A percentile compares a stretch with the other conserved stretches of the same genome.
phyloP scores from a whole-genome alignment of 208 protist genomes.

The Entamoeba invadens region DNA sequence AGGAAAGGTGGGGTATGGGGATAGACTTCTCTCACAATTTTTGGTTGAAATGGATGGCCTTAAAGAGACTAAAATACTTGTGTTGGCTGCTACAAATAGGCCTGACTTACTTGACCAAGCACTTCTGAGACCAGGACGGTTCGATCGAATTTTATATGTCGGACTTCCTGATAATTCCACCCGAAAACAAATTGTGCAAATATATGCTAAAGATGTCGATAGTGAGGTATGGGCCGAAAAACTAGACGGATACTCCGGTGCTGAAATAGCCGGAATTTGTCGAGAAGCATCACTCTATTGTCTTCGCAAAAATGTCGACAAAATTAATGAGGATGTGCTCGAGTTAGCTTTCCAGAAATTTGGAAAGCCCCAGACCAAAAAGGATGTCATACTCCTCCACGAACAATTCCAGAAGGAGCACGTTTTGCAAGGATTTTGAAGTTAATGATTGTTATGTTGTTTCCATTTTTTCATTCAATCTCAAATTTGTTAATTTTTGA shows the following conservation, averaged over 20 bases:
- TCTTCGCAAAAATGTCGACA: background rate
- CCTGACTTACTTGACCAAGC: constrained; percentile 59
- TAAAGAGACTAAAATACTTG: constrained; percentile 52
- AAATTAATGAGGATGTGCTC: background rate
- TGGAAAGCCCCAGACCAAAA: background rate
- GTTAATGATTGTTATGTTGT: no score
- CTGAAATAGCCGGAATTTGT: constrained; percentile 30
- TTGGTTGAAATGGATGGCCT: constrained; percentile 92
- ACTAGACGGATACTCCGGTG: constrained; percentile 20
- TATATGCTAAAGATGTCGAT: constrained; percentile 4
- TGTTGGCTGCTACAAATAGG: constrained; percentile 90
- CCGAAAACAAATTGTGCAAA: constrained; percentile 24
- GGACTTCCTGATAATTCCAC: constrained; percentile 13
- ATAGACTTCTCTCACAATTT: constrained; percentile 85
- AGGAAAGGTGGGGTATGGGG: constrained; percentile 42
- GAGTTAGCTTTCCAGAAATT: background rate
- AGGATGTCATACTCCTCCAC: background rate
- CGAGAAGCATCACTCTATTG: constrained; percentile 18
- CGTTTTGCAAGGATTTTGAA: background rate
- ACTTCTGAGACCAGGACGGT: constrained; percentile 26
- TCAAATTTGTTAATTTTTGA: no score
- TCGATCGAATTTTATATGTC: constrained; percentile 24
- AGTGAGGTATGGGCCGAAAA: background rate
- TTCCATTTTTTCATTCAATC: no score
- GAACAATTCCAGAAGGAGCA: background rate